Conservation (phyloP, 225 moss, liverwort and hornwort genomes). For the Marchantia polymorpha region DNA sequence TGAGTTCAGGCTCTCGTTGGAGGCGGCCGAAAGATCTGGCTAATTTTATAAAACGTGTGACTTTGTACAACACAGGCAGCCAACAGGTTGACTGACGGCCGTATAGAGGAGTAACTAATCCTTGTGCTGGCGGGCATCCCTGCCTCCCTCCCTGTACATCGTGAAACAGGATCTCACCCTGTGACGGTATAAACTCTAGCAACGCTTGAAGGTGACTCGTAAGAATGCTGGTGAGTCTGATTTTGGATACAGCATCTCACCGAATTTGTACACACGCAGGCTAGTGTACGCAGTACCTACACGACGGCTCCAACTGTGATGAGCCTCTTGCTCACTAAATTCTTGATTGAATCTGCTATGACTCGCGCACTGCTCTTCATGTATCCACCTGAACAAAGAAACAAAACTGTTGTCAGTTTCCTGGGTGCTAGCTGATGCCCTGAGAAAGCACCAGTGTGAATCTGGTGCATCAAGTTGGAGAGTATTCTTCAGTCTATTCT, state of each 20-base stretch:
- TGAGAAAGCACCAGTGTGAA: too few relatives aligned
- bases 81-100: not conserved
- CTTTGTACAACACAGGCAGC: not conserved
- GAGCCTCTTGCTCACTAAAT: constrained; percentile 56
- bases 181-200: not conserved
- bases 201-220: not conserved
- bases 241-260: not conserved
- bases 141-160: not conserved
- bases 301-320: constrained; percentile 27
- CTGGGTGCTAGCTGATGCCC: not conserved
- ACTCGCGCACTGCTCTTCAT: constrained; percentile 89
- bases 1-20: not conserved
- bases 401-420: not conserved
- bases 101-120: not conserved
- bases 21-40: not conserved
- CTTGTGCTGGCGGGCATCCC: not conserved
- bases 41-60: not conserved
- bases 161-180: too few relatives aligned
- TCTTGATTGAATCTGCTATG: constrained; percentile 83
- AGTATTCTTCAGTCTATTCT: not conserved
- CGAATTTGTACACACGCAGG: not conserved
- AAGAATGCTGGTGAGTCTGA: not conserved
- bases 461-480: not conserved
- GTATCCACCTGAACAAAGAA: constrained; percentile 73
- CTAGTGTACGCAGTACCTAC: not conserved